phyloP scores from a whole-genome alignment of 208 protist genomes.

The Tritrichomonas musculus region DNA sequence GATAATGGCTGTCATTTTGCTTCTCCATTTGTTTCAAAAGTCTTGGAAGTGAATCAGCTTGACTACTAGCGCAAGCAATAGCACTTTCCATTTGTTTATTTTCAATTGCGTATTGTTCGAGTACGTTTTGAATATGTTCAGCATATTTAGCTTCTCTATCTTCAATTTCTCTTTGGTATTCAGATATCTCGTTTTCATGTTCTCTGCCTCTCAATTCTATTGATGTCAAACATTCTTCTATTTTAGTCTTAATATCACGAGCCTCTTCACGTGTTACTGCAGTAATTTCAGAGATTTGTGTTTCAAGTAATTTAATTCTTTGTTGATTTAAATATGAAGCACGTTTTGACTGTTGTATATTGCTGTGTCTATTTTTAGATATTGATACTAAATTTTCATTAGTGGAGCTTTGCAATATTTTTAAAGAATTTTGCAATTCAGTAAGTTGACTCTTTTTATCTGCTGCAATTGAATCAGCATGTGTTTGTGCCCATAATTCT shows the following conservation, averaged over 20 bases:
- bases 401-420: not conserved
- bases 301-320: not conserved
- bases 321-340: not conserved
- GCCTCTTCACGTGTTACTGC: not conserved
- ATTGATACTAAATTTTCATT: not conserved
- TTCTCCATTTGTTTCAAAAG: not conserved
- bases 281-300: not conserved
- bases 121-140: not conserved
- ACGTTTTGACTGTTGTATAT: not conserved
- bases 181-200: not conserved
- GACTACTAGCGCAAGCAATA: not conserved
- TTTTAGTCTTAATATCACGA: not conserved
- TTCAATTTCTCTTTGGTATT: not conserved
- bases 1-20: not conserved
- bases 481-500: not conserved
- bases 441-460: not conserved
- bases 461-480: not conserved
- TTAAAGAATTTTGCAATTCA: not conserved
- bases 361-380: not conserved
- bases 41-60: not conserved
- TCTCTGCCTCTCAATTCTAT: not conserved
- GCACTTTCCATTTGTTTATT: not conserved
- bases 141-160: not conserved
- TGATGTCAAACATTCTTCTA: conserved; percentile 9
- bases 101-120: not conserved